Conservation (phyloP, 257 asterid genomes). For the Striga asiatica region DNA sequence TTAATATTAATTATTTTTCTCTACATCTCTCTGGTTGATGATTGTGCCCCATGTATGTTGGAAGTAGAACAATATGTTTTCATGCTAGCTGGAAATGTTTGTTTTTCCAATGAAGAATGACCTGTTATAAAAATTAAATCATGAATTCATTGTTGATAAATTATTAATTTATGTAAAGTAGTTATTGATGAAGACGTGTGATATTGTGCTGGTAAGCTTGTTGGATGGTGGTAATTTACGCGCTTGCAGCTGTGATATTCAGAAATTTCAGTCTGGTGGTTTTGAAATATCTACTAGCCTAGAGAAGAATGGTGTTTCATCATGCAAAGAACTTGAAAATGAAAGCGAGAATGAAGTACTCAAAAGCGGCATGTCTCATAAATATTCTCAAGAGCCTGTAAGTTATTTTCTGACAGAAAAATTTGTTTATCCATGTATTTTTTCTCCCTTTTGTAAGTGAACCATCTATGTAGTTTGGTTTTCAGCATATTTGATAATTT, state of each 20-base stretch:
- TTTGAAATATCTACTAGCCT: slow-evolving; percentile 23
- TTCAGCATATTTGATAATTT: slow-evolving; percentile 6
- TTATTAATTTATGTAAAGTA: neutral
- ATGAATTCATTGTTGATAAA: neutral
- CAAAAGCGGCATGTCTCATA: slow-evolving; percentile 24
- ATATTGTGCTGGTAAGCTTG: slow-evolving; percentile 15
- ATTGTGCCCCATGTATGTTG: slow-evolving; percentile 2
- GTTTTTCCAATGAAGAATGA: neutral
- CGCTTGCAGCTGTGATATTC: slow-evolving; percentile 22
- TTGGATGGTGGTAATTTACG: slow-evolving; percentile 17
- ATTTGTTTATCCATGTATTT: neutral
- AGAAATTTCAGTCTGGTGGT: slow-evolving; percentile 42
- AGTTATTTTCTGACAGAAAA: slow-evolving; percentile 15
- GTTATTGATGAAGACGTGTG: neutral
- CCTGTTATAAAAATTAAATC: neutral
- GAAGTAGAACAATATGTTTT: slow-evolving; percentile 1
- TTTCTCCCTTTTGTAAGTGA: neutral
- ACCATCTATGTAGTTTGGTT: too few relatives aligned
- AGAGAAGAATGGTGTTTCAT: slow-evolving; percentile 22
- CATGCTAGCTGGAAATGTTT: neutral
- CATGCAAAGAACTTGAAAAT: slow-evolving; percentile 18
- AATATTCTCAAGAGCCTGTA: slow-evolving; percentile 41
- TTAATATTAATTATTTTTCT: neutral
- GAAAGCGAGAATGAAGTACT: slow-evolving; percentile 16
- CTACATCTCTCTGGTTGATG: neutral